Evolutionary conservation across 495 filamentous ascomycete genomes (phyloP), one percentile per base, ranked within the genome.

Genomic region (Chaetomium tenue): DNA sequence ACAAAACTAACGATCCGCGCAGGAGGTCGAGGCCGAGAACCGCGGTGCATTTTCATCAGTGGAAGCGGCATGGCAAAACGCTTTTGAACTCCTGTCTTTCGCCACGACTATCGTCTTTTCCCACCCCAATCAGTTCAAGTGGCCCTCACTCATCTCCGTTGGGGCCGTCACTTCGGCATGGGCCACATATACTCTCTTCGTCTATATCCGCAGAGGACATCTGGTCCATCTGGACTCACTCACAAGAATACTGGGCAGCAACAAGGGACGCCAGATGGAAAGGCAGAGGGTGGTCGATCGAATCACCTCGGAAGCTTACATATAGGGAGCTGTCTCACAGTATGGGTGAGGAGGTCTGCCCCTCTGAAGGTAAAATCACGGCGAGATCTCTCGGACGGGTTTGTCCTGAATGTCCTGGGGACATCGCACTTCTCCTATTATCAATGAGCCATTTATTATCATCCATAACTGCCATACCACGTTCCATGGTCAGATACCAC

Each of bases 21-120:
- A 83, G 83, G 80, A 82, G 60, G 78, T 87, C 13, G 72, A 84
- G 28, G 65, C 74, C 8, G 73, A 74, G 11, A 61, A 71, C 3
- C 79, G 88, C 23, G 87, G 84, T 5, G 65, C 77, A 0, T 90
- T 91, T 68, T 90, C 88, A 0, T 68, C 86, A 0, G 78, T 82
- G 8, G 88, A 91, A 69, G 75, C 81, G 30, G 77, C 86, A 0
- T 76, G 83, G 11, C 88, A 91, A 72, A 91, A 86, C 65, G 52
- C 82, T 6, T 90, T 89, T 64, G 88, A 91, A 70, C 76, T 90
- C 44, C 64, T 83, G 0, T 85, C 88, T 0, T 90, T 80, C 64
- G 79, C 79, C 0, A 77, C 79, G 0, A 91, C 89, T 0, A 82
- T 90, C 48, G 66, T 84, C 12, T 90, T 85, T 58, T 72, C 82